Conservation (phyloP, 2,329 filamentous ascomycete genomes). For the Hypoxylon sp. region DNA sequence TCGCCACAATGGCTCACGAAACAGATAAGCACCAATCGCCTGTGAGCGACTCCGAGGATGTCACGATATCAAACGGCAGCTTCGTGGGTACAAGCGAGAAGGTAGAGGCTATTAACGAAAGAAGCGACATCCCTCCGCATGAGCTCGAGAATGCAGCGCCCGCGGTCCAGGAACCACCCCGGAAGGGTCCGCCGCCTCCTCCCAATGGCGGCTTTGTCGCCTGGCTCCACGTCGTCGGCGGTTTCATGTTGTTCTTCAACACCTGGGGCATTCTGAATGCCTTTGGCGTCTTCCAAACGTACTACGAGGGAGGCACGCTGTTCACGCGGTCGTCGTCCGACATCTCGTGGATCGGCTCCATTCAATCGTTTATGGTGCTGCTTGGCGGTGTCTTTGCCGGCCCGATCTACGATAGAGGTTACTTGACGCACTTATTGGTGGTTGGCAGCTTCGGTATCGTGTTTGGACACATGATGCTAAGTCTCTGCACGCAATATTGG, state of each 20-base stretch:
- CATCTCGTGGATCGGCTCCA: constrained; percentile 60
- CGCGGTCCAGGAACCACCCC: constrained; percentile 14
- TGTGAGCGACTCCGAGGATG: constrained; percentile 37
- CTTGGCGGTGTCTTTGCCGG: constrained; percentile 53
- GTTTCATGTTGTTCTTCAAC: constrained; percentile 51
- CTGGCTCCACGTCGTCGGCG: constrained; percentile 57
- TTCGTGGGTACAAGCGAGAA: constrained; percentile 29
- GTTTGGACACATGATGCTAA: constrained; percentile 56
- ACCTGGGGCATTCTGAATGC: constrained; percentile 43
- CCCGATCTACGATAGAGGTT: constrained; percentile 49
- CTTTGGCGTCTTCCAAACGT: constrained; percentile 56
- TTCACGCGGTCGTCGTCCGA: constrained; percentile 54
- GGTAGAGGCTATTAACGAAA: constrained; percentile 11
- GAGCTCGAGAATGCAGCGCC: constrained; percentile 25
- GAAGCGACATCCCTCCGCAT: neutral
- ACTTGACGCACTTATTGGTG: constrained; percentile 46
- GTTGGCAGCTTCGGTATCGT: constrained; percentile 49
- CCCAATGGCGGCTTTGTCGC: constrained; percentile 55
- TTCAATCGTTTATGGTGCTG: constrained; percentile 54
- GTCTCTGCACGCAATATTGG: constrained; percentile 53
- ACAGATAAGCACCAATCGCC: constrained; percentile 17
- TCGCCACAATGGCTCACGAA: constrained; percentile 19
- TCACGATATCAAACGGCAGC: constrained; percentile 35
- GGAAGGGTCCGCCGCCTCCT: constrained; percentile 29
- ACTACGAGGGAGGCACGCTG: constrained; percentile 55